Evolutionary conservation across 2,329 filamentous ascomycete genomes (phyloP).

Genomic region (Beauveria varroae): DNA sequence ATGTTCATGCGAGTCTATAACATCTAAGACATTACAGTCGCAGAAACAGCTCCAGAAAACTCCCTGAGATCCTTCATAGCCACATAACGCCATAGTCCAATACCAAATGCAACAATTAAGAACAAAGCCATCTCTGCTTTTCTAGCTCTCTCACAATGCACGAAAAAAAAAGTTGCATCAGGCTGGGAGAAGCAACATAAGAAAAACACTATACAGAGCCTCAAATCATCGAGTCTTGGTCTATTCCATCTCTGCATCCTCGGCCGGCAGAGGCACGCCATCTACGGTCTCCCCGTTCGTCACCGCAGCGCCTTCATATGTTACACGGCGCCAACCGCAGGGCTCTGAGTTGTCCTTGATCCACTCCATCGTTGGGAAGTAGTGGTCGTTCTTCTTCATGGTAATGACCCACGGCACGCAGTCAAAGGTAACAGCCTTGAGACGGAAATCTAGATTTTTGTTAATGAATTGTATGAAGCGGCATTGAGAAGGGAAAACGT

Average conservation of each 20-base stretch:
- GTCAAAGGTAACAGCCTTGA: conserved; percentile 97
- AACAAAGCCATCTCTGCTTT: not conserved
- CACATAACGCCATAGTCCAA: conserved; percentile 25
- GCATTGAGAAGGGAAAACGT: conserved; percentile 23
- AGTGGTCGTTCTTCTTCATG: conserved; percentile 99
- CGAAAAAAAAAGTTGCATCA: not conserved
- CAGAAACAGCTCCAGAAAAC: conserved; percentile 26
- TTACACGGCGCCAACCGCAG: conserved; percentile 56
- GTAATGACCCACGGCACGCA: conserved; percentile 99
- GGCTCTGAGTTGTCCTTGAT: conserved; percentile 53
- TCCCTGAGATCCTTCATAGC: conserved; percentile 27
- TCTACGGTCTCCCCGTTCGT: conserved; percentile 48
- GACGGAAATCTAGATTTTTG: conserved; percentile 63
- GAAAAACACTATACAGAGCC: conserved; percentile 4
- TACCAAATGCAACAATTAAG: conserved; percentile 16
- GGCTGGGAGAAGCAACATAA: not conserved
- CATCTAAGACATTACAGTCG: not conserved
- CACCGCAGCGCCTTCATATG: conserved; percentile 49
- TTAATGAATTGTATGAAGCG: not conserved
- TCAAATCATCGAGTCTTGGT: not conserved
- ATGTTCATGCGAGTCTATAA: not conserved
- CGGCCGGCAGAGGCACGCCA: conserved; percentile 34
- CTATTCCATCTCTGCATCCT: conserved; percentile 38
- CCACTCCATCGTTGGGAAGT: conserved; percentile 68
- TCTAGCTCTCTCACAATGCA: not conserved